phyloP scores from a whole-genome alignment of 441 rosid genomes.

The Raphanus hybrid region DNA sequence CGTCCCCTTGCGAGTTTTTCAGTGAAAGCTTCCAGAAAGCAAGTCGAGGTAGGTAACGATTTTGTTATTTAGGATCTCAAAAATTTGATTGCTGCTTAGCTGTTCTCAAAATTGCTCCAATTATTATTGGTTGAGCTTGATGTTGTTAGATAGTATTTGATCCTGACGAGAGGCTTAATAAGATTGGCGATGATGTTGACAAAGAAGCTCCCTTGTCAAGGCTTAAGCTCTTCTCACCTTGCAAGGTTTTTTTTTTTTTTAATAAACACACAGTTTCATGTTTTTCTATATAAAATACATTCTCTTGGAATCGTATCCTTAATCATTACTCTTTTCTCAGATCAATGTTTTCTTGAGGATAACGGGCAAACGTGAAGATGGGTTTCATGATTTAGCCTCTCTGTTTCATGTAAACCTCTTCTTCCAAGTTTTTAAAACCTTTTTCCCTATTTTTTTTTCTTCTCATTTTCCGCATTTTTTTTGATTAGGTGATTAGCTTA shows the following conservation, averaged over 20 bases:
- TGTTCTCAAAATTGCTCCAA: background rate
- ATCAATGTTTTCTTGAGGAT: conserved; percentile 94
- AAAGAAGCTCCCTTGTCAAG: conserved; percentile 86
- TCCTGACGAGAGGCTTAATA: conserved; percentile 79
- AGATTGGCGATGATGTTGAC: conserved; percentile 78
- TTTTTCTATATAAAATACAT: background rate
- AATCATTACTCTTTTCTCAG: conserved; percentile 42
- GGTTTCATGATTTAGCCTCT: conserved; percentile 94
- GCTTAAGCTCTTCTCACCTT: conserved; percentile 92
- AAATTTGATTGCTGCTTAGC: background rate
- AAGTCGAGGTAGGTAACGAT: conserved; percentile 56
- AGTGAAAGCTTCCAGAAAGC: conserved; percentile 57
- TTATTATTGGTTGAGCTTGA: background rate
- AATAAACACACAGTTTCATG: background rate
- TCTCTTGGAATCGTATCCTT: background rate
- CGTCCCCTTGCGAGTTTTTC: conserved; percentile 42
- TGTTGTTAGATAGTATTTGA: conserved; percentile 76
- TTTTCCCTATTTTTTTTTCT: background rate
- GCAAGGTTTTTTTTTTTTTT: conserved; percentile 64
- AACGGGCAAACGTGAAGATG: conserved; percentile 82
- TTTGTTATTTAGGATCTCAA: background rate
- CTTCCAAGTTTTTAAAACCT: background rate
- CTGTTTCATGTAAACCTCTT: conserved; percentile 77
- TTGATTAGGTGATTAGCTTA: conserved; percentile 73
- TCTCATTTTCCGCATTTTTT: conserved; percentile 13